phyloP scores from a whole-genome alignment of 495 filamentous ascomycete species.

The Extremus antarcticus region DNA sequence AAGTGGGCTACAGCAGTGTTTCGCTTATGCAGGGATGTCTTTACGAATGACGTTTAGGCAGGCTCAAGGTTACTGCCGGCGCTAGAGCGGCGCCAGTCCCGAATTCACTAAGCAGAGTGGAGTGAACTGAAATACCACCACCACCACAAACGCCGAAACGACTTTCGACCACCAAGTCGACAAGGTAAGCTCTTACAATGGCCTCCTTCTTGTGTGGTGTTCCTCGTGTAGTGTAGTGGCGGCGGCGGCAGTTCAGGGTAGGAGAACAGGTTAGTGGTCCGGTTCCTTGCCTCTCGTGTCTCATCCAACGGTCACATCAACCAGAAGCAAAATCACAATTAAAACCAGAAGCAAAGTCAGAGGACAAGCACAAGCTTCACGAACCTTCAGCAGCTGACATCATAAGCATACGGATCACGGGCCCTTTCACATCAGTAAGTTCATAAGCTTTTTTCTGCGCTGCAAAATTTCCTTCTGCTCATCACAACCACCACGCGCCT shows the following conservation, averaged over 20 bases:
- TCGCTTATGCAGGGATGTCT: no score
- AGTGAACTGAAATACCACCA: no score
- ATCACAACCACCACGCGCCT: neutral
- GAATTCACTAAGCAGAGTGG: no score
- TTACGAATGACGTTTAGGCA: no score
- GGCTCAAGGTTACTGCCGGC: no score
- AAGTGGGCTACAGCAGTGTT: no score
- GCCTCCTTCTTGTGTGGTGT: neutral
- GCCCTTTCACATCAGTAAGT: no score
- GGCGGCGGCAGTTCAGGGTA: neutral
- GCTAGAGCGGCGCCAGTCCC: no score
- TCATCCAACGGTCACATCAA: neutral
- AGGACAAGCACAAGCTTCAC: neutral
- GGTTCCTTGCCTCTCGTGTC: neutral
- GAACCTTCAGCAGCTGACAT: neutral
- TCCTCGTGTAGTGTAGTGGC: neutral
- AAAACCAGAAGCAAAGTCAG: no score
- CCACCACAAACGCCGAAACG: neutral
- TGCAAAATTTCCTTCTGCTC: neutral
- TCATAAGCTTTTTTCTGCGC: neutral
- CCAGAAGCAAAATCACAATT: no score
- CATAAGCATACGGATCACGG: neutral
- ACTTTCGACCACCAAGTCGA: neutral
- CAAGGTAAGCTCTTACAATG: neutral
- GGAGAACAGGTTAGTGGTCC: neutral